Evolutionary conservation across 1,139 yeast species (phyloP), one percentile per base, ranked within the genome.

Genomic region (Diutina mesorugosa): DNA sequence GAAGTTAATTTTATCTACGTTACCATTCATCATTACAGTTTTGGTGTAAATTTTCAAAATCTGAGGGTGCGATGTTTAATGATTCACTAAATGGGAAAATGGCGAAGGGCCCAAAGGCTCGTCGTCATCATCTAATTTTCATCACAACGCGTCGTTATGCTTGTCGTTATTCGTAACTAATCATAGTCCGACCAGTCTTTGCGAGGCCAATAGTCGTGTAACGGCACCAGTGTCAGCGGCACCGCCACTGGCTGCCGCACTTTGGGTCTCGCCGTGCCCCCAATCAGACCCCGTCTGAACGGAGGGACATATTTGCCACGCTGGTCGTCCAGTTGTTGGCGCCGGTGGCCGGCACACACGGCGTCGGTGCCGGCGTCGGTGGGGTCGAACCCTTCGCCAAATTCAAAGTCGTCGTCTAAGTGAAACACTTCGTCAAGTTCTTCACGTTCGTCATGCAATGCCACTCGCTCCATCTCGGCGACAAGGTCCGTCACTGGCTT

Each of bases 291-390:
- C 65, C 91, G 74, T 64, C 87, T 72, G 65, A 80, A 84, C 18
- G 91, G 93, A 35, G 91, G 91, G 52, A 86, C 72, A 63, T 86
- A 86, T 65, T 83, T 84, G 1, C 86, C 86, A 47, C 75, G 41
- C 14, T 35, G 70, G 29, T 47, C 56, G 21, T 28, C 45, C 56
- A 56, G 57, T 30, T 26, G 47, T 32, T 53, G 45, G 29, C 54
- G 46, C 21, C 56, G 56, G 21, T 55, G 45, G 16, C 41, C 52
- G 29, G 54, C 45, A 14, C 26, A 21, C 26, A 56, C 50, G 30
- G 58, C 8, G 50, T 54, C 21, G 28, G 29, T 45, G 51, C 29
- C 52, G 51, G 45, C 56, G 28, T 21, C 56, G 28, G 38, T 38
- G 47, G 58, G 46, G 47, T 55, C 51, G 30, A 41, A 26, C 32